A percentile compares a stretch with the other conserved stretches of the same genome.
phyloP scores from a whole-genome alignment of 805 yeast species.

The Spathaspora boniae region DNA sequence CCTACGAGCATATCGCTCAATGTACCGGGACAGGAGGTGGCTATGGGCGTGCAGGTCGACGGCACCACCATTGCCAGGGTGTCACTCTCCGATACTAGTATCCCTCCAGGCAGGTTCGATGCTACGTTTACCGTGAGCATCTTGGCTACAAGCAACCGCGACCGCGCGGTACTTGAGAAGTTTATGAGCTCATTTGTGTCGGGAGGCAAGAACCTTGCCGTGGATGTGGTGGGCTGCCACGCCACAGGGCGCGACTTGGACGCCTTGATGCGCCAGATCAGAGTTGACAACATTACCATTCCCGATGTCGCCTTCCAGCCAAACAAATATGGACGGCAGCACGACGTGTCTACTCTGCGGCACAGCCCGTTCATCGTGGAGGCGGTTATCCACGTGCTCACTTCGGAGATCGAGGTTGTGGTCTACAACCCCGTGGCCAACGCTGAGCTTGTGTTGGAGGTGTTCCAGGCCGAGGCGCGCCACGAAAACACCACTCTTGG shows the following conservation, averaged over 20 bases:
- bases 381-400: constrained; percentile 52
- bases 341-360: constrained; percentile 8
- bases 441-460: constrained; percentile 37
- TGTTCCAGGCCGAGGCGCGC: constrained; percentile 46
- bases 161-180: constrained; percentile 12
- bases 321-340: constrained; percentile 17
- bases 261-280: constrained; percentile 15
- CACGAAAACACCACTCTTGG: constrained; percentile 48
- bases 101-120: constrained; percentile 16
- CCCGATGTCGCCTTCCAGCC: constrained; percentile 23
- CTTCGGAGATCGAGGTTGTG: constrained; percentile 52
- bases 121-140: constrained; percentile 4
- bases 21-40: constrained; percentile 21
- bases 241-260: constrained; percentile 12
- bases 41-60: constrained; percentile 18
- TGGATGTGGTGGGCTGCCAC: constrained; percentile 25
- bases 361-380: constrained; percentile 42
- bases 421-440: constrained; percentile 54
- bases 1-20: constrained; percentile 26
- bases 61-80: constrained; percentile 33
- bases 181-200: constrained; percentile 21
- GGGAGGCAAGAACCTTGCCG: constrained; percentile 14
- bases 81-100: constrained; percentile 17
- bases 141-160: constrained; percentile 5
- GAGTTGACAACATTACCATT: constrained; percentile 20